Percentiles rank a stretch among this genome's conserved stretches.
These are phyloP conservation scores for Daedaleopsis sinensis DNA, from an alignment of 768 basidiomycete genomes.

Conservation along the genomic window DNA sequence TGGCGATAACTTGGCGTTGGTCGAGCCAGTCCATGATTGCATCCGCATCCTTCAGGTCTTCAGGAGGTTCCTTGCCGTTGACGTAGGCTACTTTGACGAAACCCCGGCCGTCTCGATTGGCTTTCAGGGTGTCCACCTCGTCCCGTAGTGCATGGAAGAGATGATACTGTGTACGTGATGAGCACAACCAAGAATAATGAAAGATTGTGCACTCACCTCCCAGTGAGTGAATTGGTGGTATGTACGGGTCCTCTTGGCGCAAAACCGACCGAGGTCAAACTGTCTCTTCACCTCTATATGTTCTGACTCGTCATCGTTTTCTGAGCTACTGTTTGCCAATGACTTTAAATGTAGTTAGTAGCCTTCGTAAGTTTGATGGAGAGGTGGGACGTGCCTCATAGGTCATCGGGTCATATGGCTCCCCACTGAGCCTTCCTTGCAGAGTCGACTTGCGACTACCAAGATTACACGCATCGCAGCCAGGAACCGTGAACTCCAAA, in stretches of 20 bases:
- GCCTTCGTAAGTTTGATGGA: neutral
- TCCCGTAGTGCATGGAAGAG: constrained; percentile 60
- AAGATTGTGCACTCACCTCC: constrained; percentile 56
- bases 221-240: constrained; percentile 81
- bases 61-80: constrained; percentile 59
- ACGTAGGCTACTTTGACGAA: constrained; percentile 65
- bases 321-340: constrained; percentile 20
- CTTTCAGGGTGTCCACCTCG: constrained; percentile 60
- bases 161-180: constrained; percentile 47
- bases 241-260: constrained; percentile 64
- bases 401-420: constrained; percentile 69
- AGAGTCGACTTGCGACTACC: constrained; percentile 69
- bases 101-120: constrained; percentile 35
- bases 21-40: constrained; percentile 84
- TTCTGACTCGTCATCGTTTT: constrained; percentile 32
- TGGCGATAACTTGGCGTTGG: constrained; percentile 62
- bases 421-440: constrained; percentile 62
- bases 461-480: constrained; percentile 85
- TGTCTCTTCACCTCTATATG: constrained; percentile 32
- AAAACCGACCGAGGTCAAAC: constrained; percentile 79
- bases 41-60: constrained; percentile 73
- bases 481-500: constrained; percentile 58
- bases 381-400: constrained; percentile 52
- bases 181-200: neutral
- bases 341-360: constrained; percentile 16